phyloP scores from a whole-genome alignment of 2,329 filamentous ascomycete species.

The Nemania sp. region DNA sequence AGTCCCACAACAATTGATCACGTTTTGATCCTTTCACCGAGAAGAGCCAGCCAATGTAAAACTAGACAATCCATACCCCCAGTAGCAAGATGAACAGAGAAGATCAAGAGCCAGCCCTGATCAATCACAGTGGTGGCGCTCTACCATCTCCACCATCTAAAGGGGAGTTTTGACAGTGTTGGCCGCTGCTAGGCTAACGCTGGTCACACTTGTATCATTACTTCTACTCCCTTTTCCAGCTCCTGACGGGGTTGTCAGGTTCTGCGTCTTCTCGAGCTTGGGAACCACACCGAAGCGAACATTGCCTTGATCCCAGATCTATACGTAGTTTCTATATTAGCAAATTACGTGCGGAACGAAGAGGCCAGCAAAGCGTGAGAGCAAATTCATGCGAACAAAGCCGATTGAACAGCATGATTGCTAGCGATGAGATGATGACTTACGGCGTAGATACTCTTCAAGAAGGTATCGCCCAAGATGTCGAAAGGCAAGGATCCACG shows the following conservation, averaged over 20 bases:
- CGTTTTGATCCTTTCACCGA: too few species aligned
- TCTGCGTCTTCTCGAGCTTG: constrained; percentile 49
- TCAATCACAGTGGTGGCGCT: constrained; percentile 8
- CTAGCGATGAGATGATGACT: constrained; percentile 1
- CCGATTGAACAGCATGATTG: not conserved
- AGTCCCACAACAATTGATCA: too few species aligned
- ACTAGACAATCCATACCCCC: too few species aligned
- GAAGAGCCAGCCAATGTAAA: too few species aligned
- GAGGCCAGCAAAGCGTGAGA: too few species aligned
- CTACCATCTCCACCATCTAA: constrained; percentile 17
- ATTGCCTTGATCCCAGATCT: constrained; percentile 67
- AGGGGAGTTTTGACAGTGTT: constrained; percentile 13
- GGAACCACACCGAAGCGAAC: constrained; percentile 63
- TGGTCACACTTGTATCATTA: constrained; percentile 27
- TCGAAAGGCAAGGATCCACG: constrained; percentile 62
- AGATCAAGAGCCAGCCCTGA: too few species aligned
- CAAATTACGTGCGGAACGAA: too few species aligned
- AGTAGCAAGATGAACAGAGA: too few species aligned
- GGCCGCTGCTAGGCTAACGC: constrained; percentile 24
- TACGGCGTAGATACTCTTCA: constrained; percentile 67
- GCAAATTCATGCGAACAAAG: too few species aligned
- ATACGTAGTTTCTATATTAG: constrained; percentile 31
- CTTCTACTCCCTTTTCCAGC: not conserved
- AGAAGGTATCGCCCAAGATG: constrained; percentile 65
- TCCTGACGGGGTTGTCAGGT: constrained; percentile 31